Evolutionary conservation across 2,329 filamentous ascomycete genomes (phyloP), one percentile per base, ranked within the genome.

Genomic region (Talaromyces islandicus): DNA sequence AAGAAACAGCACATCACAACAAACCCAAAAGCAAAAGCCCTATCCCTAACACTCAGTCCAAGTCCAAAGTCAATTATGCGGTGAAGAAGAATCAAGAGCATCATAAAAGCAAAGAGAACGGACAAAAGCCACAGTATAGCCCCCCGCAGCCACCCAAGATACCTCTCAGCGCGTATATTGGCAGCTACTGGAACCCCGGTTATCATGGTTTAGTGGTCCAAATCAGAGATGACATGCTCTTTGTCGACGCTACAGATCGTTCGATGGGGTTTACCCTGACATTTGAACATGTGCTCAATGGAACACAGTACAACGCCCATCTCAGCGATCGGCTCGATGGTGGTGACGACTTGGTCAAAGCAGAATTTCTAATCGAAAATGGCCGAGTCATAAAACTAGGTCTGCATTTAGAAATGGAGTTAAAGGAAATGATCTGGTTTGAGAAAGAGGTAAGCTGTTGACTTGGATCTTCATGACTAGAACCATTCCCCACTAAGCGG

Each of bases 171-270:
- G 57, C 50, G n/a, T 59, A 59, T 25, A 29, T 38, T 6, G 57
- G 57, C 19, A 29, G 10, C 10, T 59, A 46, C 51, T 59, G 57
- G 57, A 59, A 59, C 29, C 17, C 57, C 24, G 57, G 59, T 2
- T 74, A 73, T 63, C 67, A 64, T 29, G 59, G 53, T 4, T 55
- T 74, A 51, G 60, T 51, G 12, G 64, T 73, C 9, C 56, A 69
- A 38, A 60, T 68, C 25, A 66, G 61, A 54, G 66, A 69, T n/a
- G 60, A 63, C 3, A 29, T 57, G 43, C 63, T 75, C 3, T 72
- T 71, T 53, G 62, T 74, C 27, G 69, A 75, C 58, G 70, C 69
- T 21, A 67, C 63, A 7, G 73, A 75, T 63, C 66, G 73, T 7
- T 70, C 69, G 1, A 65, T 68, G 54, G 64, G 65, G 7, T 73